Base-by-base conservation (phyloP, 371 early-diverging fungal species). In the Lichtheimia hyalospora region DNA sequence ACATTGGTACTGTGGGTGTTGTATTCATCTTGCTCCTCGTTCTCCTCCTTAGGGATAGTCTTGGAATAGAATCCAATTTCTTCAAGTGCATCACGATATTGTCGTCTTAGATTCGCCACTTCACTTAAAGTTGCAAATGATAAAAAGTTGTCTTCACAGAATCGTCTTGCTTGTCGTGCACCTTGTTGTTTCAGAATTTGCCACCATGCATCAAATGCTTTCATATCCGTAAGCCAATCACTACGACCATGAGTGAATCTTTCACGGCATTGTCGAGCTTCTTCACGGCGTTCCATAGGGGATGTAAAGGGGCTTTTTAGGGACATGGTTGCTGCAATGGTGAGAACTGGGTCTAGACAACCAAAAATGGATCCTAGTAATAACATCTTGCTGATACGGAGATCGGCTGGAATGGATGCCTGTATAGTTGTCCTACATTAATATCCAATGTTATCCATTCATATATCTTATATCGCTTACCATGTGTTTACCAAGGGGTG, bases 401-500 rank as follows among this genome's bases (percentile, higher is more conserved):
- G 77, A 69, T 95, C 93, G n/a, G 96, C 88, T 2, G 97, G 96
- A 64, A 96, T 82, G 27, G 85, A 80, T 2, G 93, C 92, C 74
- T 71, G 57, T 62, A 25, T 15, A 39, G 21, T 46, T 46, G 46
- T 46, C 46, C 46, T 46, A 12, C n/a, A 57, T 43, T 48, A 50
- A 51, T 10, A 62, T 43, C 28, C 16, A n/a, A n/a, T n/a, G n/a
- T n/a, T n/a, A n/a, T n/a, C n/a, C n/a, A n/a, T n/a, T n/a, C 24
- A 56, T 8, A 5, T 13, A 14, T 27, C 10, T 5, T 46, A 13
- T 49, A 27, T 27, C 18, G 50, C 61, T 28, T 58, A 69, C 74
- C 79, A 98, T 85, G 58, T 93, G 92, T 50, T 80, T 84, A 14
- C 99, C 99, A 2, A 97, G 80, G 0, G 95, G 87, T 7, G 97